These are phyloP conservation scores for Aegilops longissima DNA, from an alignment of 176 grass and related monocot genomes.

Conservation along the genomic window DNA sequence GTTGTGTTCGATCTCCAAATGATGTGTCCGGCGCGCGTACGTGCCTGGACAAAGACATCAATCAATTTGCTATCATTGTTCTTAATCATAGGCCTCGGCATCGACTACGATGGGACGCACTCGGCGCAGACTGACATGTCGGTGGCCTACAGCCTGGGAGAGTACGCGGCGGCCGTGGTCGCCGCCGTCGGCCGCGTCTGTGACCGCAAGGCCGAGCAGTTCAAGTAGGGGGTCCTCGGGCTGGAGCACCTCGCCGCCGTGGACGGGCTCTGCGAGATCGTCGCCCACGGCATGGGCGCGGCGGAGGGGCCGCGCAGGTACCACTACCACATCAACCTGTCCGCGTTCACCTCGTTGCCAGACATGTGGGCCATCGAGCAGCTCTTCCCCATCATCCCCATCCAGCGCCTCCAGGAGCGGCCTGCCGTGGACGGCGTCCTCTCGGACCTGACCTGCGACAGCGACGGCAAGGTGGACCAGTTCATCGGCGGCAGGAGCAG, in stretches of 20 bases:
- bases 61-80: too few species aligned
- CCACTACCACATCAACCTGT: slow-evolving; percentile 91
- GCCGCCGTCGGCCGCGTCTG: slow-evolving; percentile 60
- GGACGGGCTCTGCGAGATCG: slow-evolving; percentile 73
- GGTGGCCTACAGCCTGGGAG: slow-evolving; percentile 75
- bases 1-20: too few species aligned
- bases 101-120: slow-evolving; percentile 86
- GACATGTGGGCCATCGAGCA: slow-evolving; percentile 94
- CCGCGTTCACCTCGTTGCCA: slow-evolving; percentile 87
- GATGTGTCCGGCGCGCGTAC: too few species aligned
- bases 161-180: slow-evolving; percentile 78
- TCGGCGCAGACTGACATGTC: slow-evolving; percentile 86
- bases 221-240: slow-evolving; percentile 73
- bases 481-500: slow-evolving; percentile 78
- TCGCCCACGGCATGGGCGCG: slow-evolving; percentile 61
- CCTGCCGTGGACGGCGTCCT: slow-evolving; percentile 63
- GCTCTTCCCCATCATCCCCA: slow-evolving; percentile 84
- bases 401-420: slow-evolving; percentile 74
- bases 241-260: slow-evolving; percentile 86
- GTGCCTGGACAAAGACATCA: too few species aligned
- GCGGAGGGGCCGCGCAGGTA: slow-evolving; percentile 57
- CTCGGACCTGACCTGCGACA: slow-evolving; percentile 91
- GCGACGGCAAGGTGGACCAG: slow-evolving; percentile 77
- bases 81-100: slow-evolving; percentile 51
- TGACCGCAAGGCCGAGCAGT: slow-evolving; percentile 82